Evolutionary conservation across 1,139 yeast genomes (phyloP).

Genomic region (Candida buenavistaensis): DNA sequence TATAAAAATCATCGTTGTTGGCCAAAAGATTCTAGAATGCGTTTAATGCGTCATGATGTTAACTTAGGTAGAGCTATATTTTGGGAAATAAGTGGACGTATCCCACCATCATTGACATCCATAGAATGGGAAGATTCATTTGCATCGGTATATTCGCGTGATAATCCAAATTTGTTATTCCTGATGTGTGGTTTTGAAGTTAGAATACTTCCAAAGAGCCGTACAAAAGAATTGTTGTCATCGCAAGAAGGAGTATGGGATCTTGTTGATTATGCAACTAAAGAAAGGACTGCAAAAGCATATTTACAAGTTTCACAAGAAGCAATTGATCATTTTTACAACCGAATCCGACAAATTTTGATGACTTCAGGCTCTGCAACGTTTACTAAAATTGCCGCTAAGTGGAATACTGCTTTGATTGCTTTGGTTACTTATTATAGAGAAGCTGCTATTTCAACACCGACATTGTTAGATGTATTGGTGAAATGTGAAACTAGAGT

Average conservation of each 20-base stretch:
- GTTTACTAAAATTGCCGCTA: constrained; percentile 89
- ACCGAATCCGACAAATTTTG: constrained; percentile 82
- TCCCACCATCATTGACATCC: constrained; percentile 73
- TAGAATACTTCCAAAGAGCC: constrained; percentile 73
- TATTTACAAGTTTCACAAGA: constrained; percentile 79
- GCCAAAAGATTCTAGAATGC: constrained; percentile 94
- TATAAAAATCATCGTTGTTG: constrained; percentile 90
- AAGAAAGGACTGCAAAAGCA: constrained; percentile 89
- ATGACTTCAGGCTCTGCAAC: constrained; percentile 97
- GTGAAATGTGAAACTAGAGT: constrained; percentile 93
- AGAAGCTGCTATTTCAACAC: constrained; percentile 90
- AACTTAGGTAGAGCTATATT: constrained; percentile 88
- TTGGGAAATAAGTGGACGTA: constrained; percentile 82
- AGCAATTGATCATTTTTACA: constrained; percentile 78
- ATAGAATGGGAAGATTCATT: constrained; percentile 80
- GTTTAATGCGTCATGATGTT: constrained; percentile 87
- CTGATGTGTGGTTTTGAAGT: constrained; percentile 96
- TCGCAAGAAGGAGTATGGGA: constrained; percentile 90
- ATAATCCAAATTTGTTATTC: constrained; percentile 84
- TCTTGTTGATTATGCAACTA: constrained; percentile 65
- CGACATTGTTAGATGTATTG: constrained; percentile 70
- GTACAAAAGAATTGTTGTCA: constrained; percentile 50
- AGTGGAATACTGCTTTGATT: constrained; percentile 93
- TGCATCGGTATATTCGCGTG: constrained; percentile 86
- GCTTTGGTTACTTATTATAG: constrained; percentile 86